Evolutionary conservation across 129 eudicot genomes (phyloP), one percentile per base, ranked within the genome.

Genomic region (Ambrosia artemisiifolia): DNA sequence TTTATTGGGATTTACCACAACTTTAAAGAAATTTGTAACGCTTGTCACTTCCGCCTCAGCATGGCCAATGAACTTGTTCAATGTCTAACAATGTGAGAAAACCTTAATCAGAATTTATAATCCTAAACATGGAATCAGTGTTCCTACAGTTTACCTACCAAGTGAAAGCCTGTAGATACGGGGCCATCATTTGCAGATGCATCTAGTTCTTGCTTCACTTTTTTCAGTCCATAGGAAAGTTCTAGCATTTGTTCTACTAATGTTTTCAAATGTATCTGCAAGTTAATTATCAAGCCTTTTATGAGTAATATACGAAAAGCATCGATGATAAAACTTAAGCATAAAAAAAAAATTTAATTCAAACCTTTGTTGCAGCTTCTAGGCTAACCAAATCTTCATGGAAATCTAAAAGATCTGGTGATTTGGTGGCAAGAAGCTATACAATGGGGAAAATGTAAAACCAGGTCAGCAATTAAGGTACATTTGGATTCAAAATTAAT

Each of bases 181-280:
- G 99, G 94, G 71, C 99, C 99, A 83, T 94, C 99, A 59, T 84
- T 85, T 77, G 79, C 97, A 14, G 99, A 94, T 38, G 97, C 97
- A 72, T 46, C 78, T 70, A 90, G 64, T 74, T 94, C 99, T 78
- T 85, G 91, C 77, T 75, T 90, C 56, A 90, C 97, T 70, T 90
- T 90, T 80, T 94, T 97, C 33, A 94, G 72, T 64, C 99, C 99
- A 70, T 90, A 90, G 67, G 82, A 83, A 69, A 94, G 86, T 51
- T 97, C 93, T 87, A 88, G 98, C 98, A 93, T 93, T 83, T 93
- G 96, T 87, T 93, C 98, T 70, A 96, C 98, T 76, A 93, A 84
- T 16, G 91, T 84, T 81, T 94, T 94, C 81, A 90, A 79, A 86
- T 94, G 96, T 82, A 94, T 94, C 99, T 94, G 88, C 76, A 84